Conservation (phyloP, 2,329 filamentous ascomycete species). For the Neonectria coccinea region DNA sequence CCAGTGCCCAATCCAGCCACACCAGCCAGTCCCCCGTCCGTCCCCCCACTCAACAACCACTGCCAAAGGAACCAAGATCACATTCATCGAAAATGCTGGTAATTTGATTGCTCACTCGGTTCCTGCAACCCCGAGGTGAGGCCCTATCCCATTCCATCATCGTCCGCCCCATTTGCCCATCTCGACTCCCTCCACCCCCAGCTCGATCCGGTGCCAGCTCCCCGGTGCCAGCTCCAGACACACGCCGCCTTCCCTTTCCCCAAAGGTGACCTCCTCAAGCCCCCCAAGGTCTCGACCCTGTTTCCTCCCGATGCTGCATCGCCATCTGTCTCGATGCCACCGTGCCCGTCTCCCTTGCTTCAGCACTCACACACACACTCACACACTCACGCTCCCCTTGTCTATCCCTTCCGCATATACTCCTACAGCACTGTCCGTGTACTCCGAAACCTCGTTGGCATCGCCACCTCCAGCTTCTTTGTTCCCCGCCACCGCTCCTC, state of each 20-base stretch:
- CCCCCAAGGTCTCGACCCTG: constrained; percentile 17
- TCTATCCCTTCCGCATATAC: constrained; percentile 3
- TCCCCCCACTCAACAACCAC: neutral
- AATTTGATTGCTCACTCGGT: constrained; percentile 29
- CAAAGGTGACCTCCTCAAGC: constrained; percentile 23
- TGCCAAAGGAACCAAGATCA: constrained; percentile 1
- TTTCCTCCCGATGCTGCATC: constrained; percentile 6
- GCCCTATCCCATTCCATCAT: constrained; percentile 26
- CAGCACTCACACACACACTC: constrained; percentile 2
- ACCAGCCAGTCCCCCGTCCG: neutral
- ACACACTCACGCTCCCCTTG: neutral
- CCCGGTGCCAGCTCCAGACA: constrained; percentile 34
- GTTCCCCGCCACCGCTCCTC: constrained; percentile 10
- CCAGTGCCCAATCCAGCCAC: constrained; percentile 4
- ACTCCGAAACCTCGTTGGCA: constrained; percentile 11
- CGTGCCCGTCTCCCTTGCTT: neutral
- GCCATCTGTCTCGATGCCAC: neutral
- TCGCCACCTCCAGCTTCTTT: constrained; percentile 10
- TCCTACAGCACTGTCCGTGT: neutral
- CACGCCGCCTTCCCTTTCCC: constrained; percentile 8
- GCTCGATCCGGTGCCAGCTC: constrained; percentile 41
- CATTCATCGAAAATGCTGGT: constrained; percentile 11
- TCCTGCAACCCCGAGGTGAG: constrained; percentile 32
- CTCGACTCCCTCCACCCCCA: constrained; percentile 11
- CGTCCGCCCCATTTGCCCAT: constrained; percentile 4